Conservation (phyloP, 164 flowering plant species). For the Houttuynia cordata region DNA sequence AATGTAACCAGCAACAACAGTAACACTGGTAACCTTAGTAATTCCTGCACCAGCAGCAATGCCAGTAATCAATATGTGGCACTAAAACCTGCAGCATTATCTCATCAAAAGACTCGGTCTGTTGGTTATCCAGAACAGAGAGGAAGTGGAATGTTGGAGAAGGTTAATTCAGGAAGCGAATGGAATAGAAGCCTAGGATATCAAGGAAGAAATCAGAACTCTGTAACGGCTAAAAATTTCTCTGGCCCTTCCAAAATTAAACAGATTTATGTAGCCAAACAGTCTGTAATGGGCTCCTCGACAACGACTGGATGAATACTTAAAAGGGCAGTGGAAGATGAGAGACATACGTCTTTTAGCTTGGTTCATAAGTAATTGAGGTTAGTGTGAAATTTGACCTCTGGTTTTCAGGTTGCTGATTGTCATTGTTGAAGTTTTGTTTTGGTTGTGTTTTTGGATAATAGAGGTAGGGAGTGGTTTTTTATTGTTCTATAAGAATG, state of each 20-base stretch:
- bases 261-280: conserved; percentile 89
- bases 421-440: not conserved
- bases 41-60: conserved; percentile 11
- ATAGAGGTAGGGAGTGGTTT: not conserved
- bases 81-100: conserved; percentile 14
- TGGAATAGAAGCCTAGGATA: conserved; percentile 62
- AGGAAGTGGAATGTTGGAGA: conserved; percentile 36
- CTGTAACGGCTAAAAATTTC: conserved; percentile 37
- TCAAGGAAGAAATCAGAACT: conserved; percentile 51
- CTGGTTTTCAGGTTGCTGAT: not conserved
- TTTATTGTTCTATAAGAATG: too few relatives aligned
- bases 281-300: conserved; percentile 26
- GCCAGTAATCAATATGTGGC: conserved; percentile 15
- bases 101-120: conserved; percentile 34
- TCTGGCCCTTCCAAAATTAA: conserved; percentile 45
- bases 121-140: conserved; percentile 46
- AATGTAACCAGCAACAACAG: conserved; percentile 3
- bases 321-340: not conserved
- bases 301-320: conserved; percentile 6
- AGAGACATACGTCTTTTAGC: not conserved
- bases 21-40: not conserved
- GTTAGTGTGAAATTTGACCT: not conserved
- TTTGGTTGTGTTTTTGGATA: not conserved
- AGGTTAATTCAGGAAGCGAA: conserved; percentile 34
- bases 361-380: not conserved